phyloP scores from a whole-genome alignment of 192 early-diverging fungal species.

The Coemansia sp. region DNA sequence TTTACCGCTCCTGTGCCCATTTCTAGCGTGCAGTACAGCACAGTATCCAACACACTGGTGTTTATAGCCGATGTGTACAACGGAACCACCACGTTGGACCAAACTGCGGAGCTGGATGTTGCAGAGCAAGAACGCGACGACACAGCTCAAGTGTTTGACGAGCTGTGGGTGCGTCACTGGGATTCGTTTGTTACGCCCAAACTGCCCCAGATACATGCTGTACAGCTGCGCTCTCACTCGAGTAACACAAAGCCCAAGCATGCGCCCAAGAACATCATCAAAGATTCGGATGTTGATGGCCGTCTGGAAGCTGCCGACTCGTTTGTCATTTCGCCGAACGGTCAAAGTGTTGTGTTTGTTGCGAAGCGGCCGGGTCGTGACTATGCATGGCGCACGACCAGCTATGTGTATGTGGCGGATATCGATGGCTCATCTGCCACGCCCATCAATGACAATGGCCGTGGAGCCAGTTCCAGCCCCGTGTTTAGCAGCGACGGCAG shows the following conservation, averaged over 20 bases:
- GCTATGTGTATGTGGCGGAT: constrained; percentile 65
- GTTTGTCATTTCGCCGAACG: constrained; percentile 68
- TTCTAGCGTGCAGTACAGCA: constrained; percentile 60
- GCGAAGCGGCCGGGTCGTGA: constrained; percentile 63
- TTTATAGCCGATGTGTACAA: constrained; percentile 71
- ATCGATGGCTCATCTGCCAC: constrained; percentile 45
- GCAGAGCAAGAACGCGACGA: constrained; percentile 55
- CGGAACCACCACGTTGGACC: constrained; percentile 56
- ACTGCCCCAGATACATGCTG: constrained; percentile 62
- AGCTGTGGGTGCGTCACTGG: constrained; percentile 84
- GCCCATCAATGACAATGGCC: constrained; percentile 54
- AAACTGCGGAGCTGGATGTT: constrained; percentile 57
- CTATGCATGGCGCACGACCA: constrained; percentile 77
- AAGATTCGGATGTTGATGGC: constrained; percentile 51
- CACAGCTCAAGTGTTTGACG: constrained; percentile 63
- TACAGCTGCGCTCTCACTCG: constrained; percentile 35
- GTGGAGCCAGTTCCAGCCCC: constrained; percentile 64
- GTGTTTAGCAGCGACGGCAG: constrained; percentile 64
- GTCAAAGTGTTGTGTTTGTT: constrained; percentile 65
- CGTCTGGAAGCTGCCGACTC: constrained; percentile 54
- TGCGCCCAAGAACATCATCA: constrained; percentile 32
- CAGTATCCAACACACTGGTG: constrained; percentile 52
- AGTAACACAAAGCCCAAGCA: constrained; percentile 26
- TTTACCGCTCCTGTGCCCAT: constrained; percentile 53
- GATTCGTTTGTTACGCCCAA: constrained; percentile 64